Percentiles rank a stretch among this genome's conserved stretches.
These are phyloP conservation scores for Aspergillus felis DNA, from an alignment of 2,329 filamentous ascomycete species.

Conservation along the genomic window DNA sequence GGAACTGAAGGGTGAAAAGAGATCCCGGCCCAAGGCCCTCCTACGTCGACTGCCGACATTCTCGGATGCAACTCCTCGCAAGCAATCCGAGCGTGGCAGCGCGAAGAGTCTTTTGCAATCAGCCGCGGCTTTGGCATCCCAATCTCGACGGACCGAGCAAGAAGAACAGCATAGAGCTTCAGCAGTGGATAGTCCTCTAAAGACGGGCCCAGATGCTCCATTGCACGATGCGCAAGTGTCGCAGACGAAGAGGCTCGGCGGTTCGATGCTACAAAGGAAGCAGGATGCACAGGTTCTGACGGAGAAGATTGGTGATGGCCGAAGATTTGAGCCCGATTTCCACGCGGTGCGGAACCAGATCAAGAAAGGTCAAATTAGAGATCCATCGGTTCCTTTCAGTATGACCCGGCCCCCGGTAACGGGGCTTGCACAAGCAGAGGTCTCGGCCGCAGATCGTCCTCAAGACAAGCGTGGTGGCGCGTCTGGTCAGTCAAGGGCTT, in stretches of 20 bases:
- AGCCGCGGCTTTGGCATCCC: constrained; percentile 51
- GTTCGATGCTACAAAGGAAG: constrained; percentile 11
- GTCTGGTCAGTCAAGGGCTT: constrained; percentile 46
- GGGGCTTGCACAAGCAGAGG: constrained; percentile 41
- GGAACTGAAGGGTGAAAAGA: constrained; percentile 29
- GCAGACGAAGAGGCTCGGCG: constrained; percentile 6
- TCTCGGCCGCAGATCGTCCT: constrained; percentile 21
- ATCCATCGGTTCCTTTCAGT: constrained; percentile 25
- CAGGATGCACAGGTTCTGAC: constrained; percentile 4
- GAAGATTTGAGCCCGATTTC: constrained; percentile 30
- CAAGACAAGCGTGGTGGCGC: constrained; percentile 33
- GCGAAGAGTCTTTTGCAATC: constrained; percentile 42
- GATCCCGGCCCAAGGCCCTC: constrained; percentile 22
- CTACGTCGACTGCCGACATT: constrained; percentile 31
- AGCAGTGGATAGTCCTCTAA: constrained; percentile 14
- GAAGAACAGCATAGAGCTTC: constrained; percentile 23
- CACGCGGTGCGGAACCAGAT: constrained; percentile 19
- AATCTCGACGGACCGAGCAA: constrained; percentile 38
- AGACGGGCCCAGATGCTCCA: constrained; percentile 6
- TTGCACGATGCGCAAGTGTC: constrained; percentile 9
- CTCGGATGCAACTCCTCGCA: constrained; percentile 34
- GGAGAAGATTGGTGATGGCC: constrained; percentile 16
- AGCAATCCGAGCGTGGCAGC: constrained; percentile 29
- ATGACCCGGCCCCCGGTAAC: constrained; percentile 42
- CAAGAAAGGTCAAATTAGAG: constrained; percentile 24